Evolutionary conservation across 225 moss, liverwort and hornwort species (phyloP), one percentile per base, ranked within the genome.

Genomic region (Marchantia polymorpha): DNA sequence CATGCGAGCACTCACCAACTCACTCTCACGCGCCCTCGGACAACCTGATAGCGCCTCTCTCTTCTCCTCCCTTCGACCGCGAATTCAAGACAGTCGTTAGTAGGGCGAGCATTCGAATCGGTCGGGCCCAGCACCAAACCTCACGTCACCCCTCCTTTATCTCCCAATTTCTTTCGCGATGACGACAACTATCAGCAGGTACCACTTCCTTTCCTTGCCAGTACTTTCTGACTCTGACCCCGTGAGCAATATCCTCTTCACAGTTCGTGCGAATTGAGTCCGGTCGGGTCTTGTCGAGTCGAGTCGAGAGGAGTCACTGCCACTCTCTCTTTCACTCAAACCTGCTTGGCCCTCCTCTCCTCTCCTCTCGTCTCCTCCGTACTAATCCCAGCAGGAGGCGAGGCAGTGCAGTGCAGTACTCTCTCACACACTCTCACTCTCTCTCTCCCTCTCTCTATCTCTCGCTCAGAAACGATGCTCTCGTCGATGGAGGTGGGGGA

Each of bases 141-240:
- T 12, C 73, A 22, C 22, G 73, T 72, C 51, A 26, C 52, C 53
- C 26, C 54, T 29, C 16, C 53, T 23, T 26, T 52, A 52, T 26
- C 13, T 73, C 53, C 29, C 27, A 26, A 23, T 25, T 20, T 20
- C 58, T 15, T 58, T 58, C 17, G 5, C 19, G 1, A 10, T 65
- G 39, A 69, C 69, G 19, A 69, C 69, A 6, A 47, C 47, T 56
- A 56, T 8, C 8, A 52, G 15, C 20, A 73, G 27, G 73, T 53
- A 73, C 73, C 1, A 23, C 53, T 3, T 26, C 53, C 54, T 16
- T 3, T 26, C 53, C 54, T 16, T 26, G 25, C 52, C 73, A 54
- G 73, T 55, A 54, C 73, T 73, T 73, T 73, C 73, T 51, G 53
- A 52, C 54, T 73, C 52, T 73, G 73, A 69, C 69, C 27, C 39